Percentiles rank a stretch among this genome's conserved stretches.
Conservation (phyloP, 2,329 filamentous ascomycete species). For the Botrytis cinerea region DNA sequence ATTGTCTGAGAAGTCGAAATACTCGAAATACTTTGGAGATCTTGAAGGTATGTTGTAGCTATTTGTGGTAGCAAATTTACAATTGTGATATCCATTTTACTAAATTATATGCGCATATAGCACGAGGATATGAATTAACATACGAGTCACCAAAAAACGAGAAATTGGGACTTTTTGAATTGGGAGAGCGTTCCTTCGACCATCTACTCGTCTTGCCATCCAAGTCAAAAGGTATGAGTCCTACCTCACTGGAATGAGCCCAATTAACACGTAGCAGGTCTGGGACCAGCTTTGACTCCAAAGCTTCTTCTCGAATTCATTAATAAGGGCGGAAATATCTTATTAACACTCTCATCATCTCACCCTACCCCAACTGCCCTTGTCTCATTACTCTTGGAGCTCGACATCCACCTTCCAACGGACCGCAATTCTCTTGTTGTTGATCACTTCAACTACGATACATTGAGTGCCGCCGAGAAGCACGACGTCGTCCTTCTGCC, state of each 20-base stretch:
- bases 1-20: slow-evolving; percentile 74
- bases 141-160: slow-evolving; percentile 85
- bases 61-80: slow-evolving; percentile 26
- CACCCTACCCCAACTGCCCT: slow-evolving; percentile 70
- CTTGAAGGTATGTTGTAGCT: slow-evolving; percentile 60
- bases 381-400: slow-evolving; percentile 77
- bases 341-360: slow-evolving; percentile 78
- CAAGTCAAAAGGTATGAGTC: slow-evolving; percentile 77
- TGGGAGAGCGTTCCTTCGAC: slow-evolving; percentile 87
- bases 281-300: slow-evolving; percentile 85
- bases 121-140: slow-evolving; percentile 76
- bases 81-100: slow-evolving; percentile 15
- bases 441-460: slow-evolving; percentile 95
- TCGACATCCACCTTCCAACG: slow-evolving; percentile 83
- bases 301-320: slow-evolving; percentile 87
- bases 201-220: slow-evolving; percentile 86
- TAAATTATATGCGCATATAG: slow-evolving; percentile 50
- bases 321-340: slow-evolving; percentile 87
- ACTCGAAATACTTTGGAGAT: slow-evolving; percentile 78
- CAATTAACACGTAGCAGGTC: slow-evolving; percentile 53
- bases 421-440: slow-evolving; percentile 85
- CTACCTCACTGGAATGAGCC: slow-evolving; percentile 19
- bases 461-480: slow-evolving; percentile 70
- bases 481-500: slow-evolving; percentile 87
- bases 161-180: slow-evolving; percentile 73